Percentiles rank a stretch among this genome's conserved stretches.
These are phyloP conservation scores for Rutstroemia sydowiana DNA, from an alignment of 2,329 filamentous ascomycete genomes.

Conservation along the genomic window DNA sequence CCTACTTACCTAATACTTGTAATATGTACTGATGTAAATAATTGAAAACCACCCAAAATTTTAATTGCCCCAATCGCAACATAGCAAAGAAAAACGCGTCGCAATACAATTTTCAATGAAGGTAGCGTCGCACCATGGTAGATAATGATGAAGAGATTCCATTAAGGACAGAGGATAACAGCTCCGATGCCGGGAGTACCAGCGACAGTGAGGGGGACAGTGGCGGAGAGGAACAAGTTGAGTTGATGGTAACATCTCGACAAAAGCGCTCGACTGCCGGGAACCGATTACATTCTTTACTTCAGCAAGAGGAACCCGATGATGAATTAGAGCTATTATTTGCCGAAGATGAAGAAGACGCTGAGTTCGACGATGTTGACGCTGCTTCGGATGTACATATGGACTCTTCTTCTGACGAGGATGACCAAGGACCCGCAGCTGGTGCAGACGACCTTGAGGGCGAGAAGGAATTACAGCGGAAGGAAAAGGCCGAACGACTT, in stretches of 20 bases:
- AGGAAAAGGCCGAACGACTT: constrained; percentile 60
- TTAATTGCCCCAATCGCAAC: too few relatives aligned
- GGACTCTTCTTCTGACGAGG: constrained; percentile 78
- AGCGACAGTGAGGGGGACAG: constrained; percentile 13
- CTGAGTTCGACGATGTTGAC: constrained; percentile 61
- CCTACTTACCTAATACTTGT: too few relatives aligned
- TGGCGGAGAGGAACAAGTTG: constrained; percentile 34
- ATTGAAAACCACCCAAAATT: too few relatives aligned
- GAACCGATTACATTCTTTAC: constrained; percentile 71
- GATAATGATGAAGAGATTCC: constrained; percentile 14
- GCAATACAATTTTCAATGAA: not conserved
- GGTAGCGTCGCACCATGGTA: constrained; percentile 10
- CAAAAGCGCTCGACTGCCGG: constrained; percentile 74
- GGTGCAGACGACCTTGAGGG: constrained; percentile 62
- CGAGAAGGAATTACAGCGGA: constrained; percentile 76
- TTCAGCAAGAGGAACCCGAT: constrained; percentile 62
- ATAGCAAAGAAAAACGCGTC: not conserved
- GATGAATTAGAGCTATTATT: constrained; percentile 65
- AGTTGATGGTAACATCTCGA: constrained; percentile 68
- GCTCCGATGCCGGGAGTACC: constrained; percentile 13
- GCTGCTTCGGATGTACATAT: constrained; percentile 71
- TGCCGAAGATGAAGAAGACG: constrained; percentile 59
- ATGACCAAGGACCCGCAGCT: constrained; percentile 62
- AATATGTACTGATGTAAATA: too few relatives aligned
- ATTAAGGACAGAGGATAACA: constrained; percentile 17